Evolutionary conservation across 352 stramenopile species (phyloP), one percentile per base, ranked within the genome.

Genomic region (Globisporangium radiosum): DNA sequence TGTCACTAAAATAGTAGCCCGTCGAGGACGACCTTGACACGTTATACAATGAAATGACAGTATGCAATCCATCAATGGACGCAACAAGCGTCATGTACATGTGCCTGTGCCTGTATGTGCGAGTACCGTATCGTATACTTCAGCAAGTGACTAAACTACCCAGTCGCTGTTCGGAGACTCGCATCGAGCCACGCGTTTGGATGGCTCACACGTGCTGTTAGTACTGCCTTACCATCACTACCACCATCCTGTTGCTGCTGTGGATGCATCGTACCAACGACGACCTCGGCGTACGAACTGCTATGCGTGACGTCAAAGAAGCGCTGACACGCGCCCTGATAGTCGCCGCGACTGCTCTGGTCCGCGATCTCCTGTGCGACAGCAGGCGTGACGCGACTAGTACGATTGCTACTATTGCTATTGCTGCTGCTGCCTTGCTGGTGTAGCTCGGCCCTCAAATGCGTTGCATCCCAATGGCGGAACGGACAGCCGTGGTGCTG

Each of bases 401-500:
- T 17, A 25, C 19, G 1, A 25, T 25, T 25, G 19, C 19, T 25
- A 25, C 19, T 25, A 25, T 25, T 25, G 1, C 19, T 25, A 25
- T 25, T 25, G 19, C 19, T 25, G 19, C 19, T 25, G 19, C 19
- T 25, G 19, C 19, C 19, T 25, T 25, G 19, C 19, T 25, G 19
- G 1, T 9, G 2, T 8, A 94, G 48, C 61, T 92, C 75, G 6
- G 60, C 52, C 10, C 67, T 59, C 38, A 94, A 64, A 1, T 68
- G 72, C 17, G 54, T 39, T 4, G 38, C 51, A 38, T 86, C 75
- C 85, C 85, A 94, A 57, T 92, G 76, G 49, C 77, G 78, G 60
- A 93, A 95, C 5, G 85, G 85, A 59, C 85, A 95, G 8, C 85
- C 85, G 56, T 95, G 83, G 54, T 85, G 99, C 68, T 87, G 93